phyloP scores from a whole-genome alignment of 257 asterid species.

The Striga asiatica region DNA sequence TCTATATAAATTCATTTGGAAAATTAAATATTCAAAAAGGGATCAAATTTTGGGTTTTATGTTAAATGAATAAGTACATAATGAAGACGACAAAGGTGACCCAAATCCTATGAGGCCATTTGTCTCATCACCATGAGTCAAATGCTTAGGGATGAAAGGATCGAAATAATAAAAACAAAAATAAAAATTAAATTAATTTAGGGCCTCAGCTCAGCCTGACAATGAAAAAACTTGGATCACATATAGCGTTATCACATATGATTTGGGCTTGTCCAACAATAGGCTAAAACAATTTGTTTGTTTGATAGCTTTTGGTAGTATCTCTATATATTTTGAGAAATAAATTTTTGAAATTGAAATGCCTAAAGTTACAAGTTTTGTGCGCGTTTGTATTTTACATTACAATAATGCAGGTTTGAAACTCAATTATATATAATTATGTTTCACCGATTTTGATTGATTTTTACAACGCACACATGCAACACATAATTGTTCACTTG shows the following conservation, averaged over 20 bases:
- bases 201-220: conserved; percentile 10
- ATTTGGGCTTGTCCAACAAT: conserved; percentile 15
- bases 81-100: conserved; percentile 32
- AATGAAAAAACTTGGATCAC: conserved; percentile 15
- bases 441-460: too few species aligned
- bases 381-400: too few species aligned
- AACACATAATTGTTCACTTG: too few species aligned
- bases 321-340: conserved; percentile 7
- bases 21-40: too few species aligned
- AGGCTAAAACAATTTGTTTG: conserved; percentile 31
- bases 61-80: conserved; percentile 28
- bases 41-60: too few species aligned
- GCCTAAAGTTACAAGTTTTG: too few species aligned
- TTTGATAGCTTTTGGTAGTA: conserved; percentile 50
- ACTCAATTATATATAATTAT: too few species aligned
- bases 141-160: conserved; percentile 3
- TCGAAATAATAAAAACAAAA: background rate
- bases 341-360: too few species aligned
- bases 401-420: too few species aligned
- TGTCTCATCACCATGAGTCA: conserved; percentile 23
- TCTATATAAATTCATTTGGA: too few species aligned
- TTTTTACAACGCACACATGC: too few species aligned
- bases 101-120: conserved; percentile 26
- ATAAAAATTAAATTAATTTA: background rate
- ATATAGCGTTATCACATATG: conserved; percentile 1